Base-by-base conservation (phyloP, 805 yeast species). In the Maudiozyma barnettii region DNA sequence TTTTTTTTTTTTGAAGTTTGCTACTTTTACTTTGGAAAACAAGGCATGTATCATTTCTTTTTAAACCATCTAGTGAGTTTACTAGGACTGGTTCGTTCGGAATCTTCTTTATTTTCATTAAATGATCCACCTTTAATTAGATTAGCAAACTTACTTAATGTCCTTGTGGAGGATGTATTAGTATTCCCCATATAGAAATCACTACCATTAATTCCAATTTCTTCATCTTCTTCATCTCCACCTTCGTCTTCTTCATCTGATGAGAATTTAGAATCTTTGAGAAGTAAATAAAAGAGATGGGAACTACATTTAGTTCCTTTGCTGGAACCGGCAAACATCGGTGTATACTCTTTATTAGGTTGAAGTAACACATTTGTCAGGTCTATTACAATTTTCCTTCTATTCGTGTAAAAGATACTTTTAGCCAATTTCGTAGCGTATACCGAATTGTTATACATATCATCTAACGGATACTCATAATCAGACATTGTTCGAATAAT, bases 401-500 rank as follows among this genome's bases (percentile, higher is more conserved):
- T 23, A 5, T 40, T 18, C 14, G 40, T n/a, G 35, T 26, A 39
- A 18, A 29, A 40, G 2, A 43, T 29, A 29, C 44, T 36, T 16
- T 21, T 29, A 6, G 44, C 48, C 13, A 51, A 40, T 16, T 42
- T 46, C 14, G 39, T 43, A 2, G 58, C 55, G 45, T 56, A 59
- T 21, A 50, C 51, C n/a, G 54, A 38, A 33, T 53, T 48, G 4
- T 48, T 49, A 12, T 53, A 41, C 4, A 51, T 49, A 8, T 43
- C 46, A 18, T 54, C 61, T n/a, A 53, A 43, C 1, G 62, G 61
- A 37, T 49, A 49, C 43, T 61, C 65, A 45, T 55, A 60, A 43
- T 55, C 59, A n/a, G 57, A 51, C 23, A 62, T 47, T 5, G 53
- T 47, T 9, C 56, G 53, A 13, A 58, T 49, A 18, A 62, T 47